Evolutionary conservation across 2,329 filamentous ascomycete species (phyloP).

Genomic region (Colletotrichum sp.): DNA sequence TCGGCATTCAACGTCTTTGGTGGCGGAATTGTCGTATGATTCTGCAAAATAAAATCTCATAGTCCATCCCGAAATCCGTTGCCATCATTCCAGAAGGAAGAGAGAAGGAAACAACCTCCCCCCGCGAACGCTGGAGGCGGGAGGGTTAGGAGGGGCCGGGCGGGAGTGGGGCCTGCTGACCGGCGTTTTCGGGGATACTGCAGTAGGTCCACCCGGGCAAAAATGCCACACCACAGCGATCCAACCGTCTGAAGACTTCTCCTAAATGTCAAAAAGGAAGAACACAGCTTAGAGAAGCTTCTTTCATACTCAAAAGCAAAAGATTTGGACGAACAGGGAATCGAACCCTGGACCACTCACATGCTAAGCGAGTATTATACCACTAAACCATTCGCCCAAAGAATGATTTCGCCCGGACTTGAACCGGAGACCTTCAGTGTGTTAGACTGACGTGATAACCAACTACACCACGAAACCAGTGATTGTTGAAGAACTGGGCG

Average conservation of each 20-base stretch:
- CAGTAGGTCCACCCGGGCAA: neutral
- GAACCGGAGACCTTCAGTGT: conserved; percentile 23
- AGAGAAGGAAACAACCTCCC: neutral
- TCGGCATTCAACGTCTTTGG: neutral
- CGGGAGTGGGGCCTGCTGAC: neutral
- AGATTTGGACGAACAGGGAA: conserved; percentile 17
- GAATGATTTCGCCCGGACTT: conserved; percentile 21
- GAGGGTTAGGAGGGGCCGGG: neutral
- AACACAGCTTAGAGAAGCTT: neutral
- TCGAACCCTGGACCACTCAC: conserved; percentile 22
- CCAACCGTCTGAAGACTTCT: fast-evolving
- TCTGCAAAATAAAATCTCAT: neutral
- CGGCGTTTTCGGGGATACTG: neutral
- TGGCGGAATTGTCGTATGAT: neutral
- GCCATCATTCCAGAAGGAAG: neutral
- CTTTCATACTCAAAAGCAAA: neutral
- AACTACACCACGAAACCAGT: conserved; percentile 37
- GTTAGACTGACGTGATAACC: conserved; percentile 57
- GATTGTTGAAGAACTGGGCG: fast-evolving
- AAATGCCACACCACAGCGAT: neutral
- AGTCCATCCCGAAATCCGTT: neutral
- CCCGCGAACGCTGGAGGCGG: neutral
- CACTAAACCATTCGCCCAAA: conserved; percentile 20
- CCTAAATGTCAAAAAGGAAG: neutral
- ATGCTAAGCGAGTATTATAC: conserved; percentile 24